Conservation (phyloP, 495 filamentous ascomycete genomes). For the Tuber brumale region DNA sequence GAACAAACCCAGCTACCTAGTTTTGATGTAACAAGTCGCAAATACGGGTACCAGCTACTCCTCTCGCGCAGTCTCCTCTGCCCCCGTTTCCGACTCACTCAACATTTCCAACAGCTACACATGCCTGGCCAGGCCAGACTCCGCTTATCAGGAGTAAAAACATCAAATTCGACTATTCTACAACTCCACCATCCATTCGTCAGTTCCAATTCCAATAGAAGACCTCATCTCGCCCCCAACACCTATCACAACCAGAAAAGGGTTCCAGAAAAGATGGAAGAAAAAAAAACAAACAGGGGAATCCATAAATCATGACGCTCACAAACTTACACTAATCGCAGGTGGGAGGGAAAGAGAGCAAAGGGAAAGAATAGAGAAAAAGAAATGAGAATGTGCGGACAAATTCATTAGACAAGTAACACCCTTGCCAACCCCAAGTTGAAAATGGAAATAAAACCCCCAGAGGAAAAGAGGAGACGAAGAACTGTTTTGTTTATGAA, state of each 20-base stretch:
- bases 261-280: neutral
- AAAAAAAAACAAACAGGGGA: constrained; percentile 17
- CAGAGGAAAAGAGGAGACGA: constrained; percentile 1
- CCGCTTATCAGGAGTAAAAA: neutral
- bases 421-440: constrained; percentile 10
- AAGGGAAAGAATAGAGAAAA: constrained; percentile 10
- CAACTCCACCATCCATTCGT: neutral
- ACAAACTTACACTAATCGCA: neutral
- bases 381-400: constrained; percentile 17
- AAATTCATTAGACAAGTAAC: constrained; percentile 23
- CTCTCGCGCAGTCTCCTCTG: neutral
- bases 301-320: constrained; percentile 13
- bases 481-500: constrained; percentile 2
- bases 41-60: neutral
- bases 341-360: neutral
- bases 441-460: constrained; percentile 10
- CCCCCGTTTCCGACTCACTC: neutral
- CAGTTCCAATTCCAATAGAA: neutral
- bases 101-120: neutral
- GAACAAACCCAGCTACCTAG: neutral
- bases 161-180: constrained; percentile 2
- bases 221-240: neutral
- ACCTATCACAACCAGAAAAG: neutral
- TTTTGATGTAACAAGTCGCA: neutral
- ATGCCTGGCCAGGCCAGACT: neutral